A percentile compares a stretch with the other conserved stretches of the same genome.
Evolutionary conservation across 2,329 filamentous ascomycete genomes (phyloP).

Genomic region (Fusarium beomiforme): DNA sequence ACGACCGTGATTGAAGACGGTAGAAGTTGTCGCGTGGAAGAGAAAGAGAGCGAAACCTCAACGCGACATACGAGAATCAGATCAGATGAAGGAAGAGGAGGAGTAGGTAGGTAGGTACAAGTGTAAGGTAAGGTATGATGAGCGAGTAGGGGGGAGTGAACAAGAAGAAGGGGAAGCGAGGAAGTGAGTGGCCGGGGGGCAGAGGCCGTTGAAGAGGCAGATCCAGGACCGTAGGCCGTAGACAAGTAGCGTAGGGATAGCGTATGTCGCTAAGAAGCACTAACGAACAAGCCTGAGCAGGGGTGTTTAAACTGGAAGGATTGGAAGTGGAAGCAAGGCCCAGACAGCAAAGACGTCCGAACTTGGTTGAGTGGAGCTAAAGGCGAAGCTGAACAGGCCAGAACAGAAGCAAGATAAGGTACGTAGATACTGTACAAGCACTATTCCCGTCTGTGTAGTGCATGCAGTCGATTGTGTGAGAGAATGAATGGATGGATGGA

Average conservation of each 20-base stretch:
- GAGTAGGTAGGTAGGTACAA: conserved; percentile 3
- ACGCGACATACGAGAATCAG: conserved; percentile 33
- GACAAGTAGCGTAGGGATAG: conserved; percentile 23
- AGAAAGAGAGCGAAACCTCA: conserved; percentile 25
- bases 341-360: conserved; percentile 7
- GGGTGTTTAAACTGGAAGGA: conserved; percentile 3
- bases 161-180: conserved; percentile 17
- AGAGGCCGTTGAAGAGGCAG: conserved; percentile 42
- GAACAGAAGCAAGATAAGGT: neutral
- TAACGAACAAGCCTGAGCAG: conserved; percentile 5
- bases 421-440: neutral
- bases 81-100: neutral
- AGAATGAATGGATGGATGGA: neutral
- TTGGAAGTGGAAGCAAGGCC: neutral
- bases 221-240: conserved; percentile 14
- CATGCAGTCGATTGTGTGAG: neutral
- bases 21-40: conserved; percentile 6
- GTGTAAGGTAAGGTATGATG: neutral
- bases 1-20: conserved; percentile 20
- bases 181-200: conserved; percentile 36
- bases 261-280: conserved; percentile 26
- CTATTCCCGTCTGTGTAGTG: conserved; percentile 15
- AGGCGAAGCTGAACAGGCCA: neutral
- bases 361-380: conserved; percentile 9
- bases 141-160: conserved; percentile 1